Conservation (phyloP, 805 yeast species). For the Wickerhamomyces mucosus region DNA sequence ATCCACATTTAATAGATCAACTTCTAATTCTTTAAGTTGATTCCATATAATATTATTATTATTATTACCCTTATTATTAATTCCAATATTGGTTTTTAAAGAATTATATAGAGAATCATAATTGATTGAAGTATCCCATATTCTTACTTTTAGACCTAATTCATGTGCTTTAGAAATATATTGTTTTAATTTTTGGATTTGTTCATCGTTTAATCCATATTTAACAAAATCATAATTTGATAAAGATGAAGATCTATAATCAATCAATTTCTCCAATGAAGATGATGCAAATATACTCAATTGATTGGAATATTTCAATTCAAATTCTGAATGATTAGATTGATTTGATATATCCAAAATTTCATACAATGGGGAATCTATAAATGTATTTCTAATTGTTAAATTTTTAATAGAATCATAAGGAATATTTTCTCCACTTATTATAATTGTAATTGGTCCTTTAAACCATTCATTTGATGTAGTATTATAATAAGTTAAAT, state of each 20-base stretch:
- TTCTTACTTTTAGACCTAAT: slow-evolving; percentile 42
- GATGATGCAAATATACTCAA: slow-evolving; percentile 33
- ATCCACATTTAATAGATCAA: slow-evolving; percentile 57
- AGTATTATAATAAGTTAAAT: slow-evolving; percentile 39
- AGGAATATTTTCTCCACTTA: slow-evolving; percentile 65
- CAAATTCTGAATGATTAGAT: slow-evolving; percentile 5
- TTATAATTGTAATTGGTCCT: slow-evolving; percentile 53
- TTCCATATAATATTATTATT: slow-evolving; percentile 38
- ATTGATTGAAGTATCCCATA: slow-evolving; percentile 80
- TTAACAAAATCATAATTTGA: slow-evolving; percentile 4
- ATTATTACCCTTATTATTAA: too few species aligned
- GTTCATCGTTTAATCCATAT: slow-evolving; percentile 24
- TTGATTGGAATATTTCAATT: slow-evolving; percentile 7
- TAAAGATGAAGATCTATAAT: slow-evolving; percentile 5
- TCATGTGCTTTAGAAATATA: slow-evolving; percentile 33
- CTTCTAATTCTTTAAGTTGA: slow-evolving; percentile 36
- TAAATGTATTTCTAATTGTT: slow-evolving; percentile 8
- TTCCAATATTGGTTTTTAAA: too few species aligned
- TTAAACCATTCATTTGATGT: slow-evolving; percentile 23
- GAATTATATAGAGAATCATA: too few species aligned
- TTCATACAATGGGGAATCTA: slow-evolving; percentile 36
- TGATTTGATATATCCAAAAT: not conserved
- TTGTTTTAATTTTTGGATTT: slow-evolving; percentile 22
- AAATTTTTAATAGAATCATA: slow-evolving; percentile 22
- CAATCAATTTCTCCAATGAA: slow-evolving; percentile 24